phyloP scores from a whole-genome alignment of 805 yeast species.

The Candida nonsorbophila region DNA sequence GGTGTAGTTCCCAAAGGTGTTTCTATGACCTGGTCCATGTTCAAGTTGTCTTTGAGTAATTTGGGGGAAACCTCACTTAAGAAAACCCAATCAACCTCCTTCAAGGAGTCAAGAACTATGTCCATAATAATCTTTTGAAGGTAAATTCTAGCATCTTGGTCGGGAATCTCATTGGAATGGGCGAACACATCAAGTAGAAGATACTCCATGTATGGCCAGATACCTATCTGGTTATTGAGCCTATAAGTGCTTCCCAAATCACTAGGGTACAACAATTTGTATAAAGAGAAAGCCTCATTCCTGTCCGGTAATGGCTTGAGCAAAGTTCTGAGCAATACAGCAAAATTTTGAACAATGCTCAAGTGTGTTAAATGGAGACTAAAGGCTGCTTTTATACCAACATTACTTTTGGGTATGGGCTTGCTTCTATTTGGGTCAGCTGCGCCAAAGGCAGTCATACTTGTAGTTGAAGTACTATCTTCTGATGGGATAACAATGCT shows the following conservation, averaged over 20 bases:
- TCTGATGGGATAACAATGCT: slow-evolving; percentile 15
- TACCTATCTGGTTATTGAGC: slow-evolving; percentile 43
- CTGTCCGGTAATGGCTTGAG: slow-evolving; percentile 22
- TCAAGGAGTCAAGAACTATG: slow-evolving; percentile 38
- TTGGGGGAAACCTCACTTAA: slow-evolving; percentile 49
- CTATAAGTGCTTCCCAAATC: slow-evolving; percentile 60
- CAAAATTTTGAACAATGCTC: slow-evolving; percentile 54
- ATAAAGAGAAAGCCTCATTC: slow-evolving; percentile 22
- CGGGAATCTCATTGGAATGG: slow-evolving; percentile 37
- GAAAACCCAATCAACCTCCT: slow-evolving; percentile 37
- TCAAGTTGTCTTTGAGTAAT: slow-evolving; percentile 20
- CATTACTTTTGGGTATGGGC: slow-evolving; percentile 5
- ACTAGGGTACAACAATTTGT: slow-evolving; percentile 51
- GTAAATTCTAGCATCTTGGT: slow-evolving; percentile 26
- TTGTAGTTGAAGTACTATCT: slow-evolving; percentile 13
- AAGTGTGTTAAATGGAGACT: slow-evolving; percentile 42
- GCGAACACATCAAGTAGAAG: slow-evolving; percentile 62
- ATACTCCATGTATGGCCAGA: slow-evolving; percentile 78
- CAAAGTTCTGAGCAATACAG: slow-evolving; percentile 45
- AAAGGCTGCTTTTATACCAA: slow-evolving; percentile 22
- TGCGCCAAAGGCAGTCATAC: slow-evolving; percentile 1
- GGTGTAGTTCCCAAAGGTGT: too few species aligned
- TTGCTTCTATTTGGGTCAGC: slow-evolving; percentile 3
- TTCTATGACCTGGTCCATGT: slow-evolving; percentile 8
- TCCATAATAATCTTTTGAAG: slow-evolving; percentile 53